These are phyloP conservation scores for Colletotrichum sp. DNA, from an alignment of 2,329 filamentous ascomycete species.

Conservation along the genomic window DNA sequence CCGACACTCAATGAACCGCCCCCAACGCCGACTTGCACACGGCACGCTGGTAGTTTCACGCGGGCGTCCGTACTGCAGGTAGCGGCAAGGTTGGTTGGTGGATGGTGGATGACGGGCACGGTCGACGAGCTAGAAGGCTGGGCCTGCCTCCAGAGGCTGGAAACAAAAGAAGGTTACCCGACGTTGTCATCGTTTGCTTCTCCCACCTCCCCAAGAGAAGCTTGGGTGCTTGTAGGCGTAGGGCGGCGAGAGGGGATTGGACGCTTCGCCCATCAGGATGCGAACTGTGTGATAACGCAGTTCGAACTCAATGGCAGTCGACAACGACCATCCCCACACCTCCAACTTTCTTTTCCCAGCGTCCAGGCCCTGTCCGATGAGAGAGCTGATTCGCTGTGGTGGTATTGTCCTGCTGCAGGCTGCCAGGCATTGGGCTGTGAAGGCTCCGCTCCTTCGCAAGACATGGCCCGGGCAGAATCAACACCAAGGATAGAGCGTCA, in stretches of 20 bases:
- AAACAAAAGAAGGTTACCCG: slow-evolving; percentile 17
- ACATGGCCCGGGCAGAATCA: neutral
- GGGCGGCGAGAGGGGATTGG: slow-evolving; percentile 11
- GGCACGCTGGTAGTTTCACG: slow-evolving; percentile 11
- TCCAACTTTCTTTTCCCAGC: neutral
- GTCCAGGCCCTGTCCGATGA: slow-evolving; percentile 2
- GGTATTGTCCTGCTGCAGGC: neutral
- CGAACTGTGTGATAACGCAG: neutral
- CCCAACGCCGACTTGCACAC: neutral
- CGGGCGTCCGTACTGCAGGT: neutral
- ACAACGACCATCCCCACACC: neutral
- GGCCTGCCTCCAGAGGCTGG: neutral
- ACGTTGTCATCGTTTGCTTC: slow-evolving; percentile 3
- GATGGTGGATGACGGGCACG: neutral
- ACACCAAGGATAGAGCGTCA: neutral
- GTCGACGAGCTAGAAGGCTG: neutral
- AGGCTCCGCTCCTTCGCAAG: neutral
- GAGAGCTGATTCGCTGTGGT: neutral
- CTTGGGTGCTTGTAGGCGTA: slow-evolving; percentile 8
- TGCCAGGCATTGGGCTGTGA: neutral
- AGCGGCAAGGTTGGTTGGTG: neutral
- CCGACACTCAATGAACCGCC: neutral
- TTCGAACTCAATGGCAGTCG: slow-evolving; percentile 3
- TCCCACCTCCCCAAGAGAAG: neutral
- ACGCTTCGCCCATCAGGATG: neutral